Conservation (phyloP, 768 basidiomycete species). For the Lyophyllum decastes region DNA sequence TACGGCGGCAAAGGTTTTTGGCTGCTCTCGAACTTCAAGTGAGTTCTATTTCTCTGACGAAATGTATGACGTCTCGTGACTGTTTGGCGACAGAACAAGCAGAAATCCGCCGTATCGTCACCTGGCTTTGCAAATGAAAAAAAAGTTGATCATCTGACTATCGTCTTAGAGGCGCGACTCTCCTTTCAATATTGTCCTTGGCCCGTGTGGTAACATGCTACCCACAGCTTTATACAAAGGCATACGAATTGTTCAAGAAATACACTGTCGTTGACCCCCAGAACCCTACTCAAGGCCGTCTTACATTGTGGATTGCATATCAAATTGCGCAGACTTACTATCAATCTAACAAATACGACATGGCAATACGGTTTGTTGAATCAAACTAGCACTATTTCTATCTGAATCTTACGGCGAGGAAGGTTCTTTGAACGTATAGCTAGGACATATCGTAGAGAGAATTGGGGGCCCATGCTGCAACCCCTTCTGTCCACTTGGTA, state of each 20-base stretch:
- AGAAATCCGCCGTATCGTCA: constrained; percentile 38
- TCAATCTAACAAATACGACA: constrained; percentile 77
- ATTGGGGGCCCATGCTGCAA: constrained; percentile 74
- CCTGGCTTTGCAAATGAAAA: constrained; percentile 88
- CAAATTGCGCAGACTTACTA: constrained; percentile 88
- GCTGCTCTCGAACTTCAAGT: constrained; percentile 61
- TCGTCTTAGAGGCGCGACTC: constrained; percentile 79
- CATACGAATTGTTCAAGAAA: constrained; percentile 92
- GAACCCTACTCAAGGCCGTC: constrained; percentile 64
- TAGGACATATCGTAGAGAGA: constrained; percentile 83
- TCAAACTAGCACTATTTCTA: not conserved
- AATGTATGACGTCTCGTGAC: not conserved
- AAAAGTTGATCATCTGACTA: constrained; percentile 84
- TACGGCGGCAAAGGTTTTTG: constrained; percentile 68
- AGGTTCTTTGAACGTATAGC: constrained; percentile 95
- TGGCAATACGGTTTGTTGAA: constrained; percentile 77
- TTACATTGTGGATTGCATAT: constrained; percentile 89
- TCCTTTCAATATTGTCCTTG: not conserved
- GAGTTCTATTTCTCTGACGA: constrained; percentile 12
- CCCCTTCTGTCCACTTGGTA: constrained; percentile 82
- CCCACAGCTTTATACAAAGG: constrained; percentile 85
- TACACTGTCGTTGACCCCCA: constrained; percentile 45
- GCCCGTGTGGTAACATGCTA: not conserved
- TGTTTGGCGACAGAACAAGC: constrained; percentile 25
- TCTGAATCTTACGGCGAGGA: constrained; percentile 1